Base-by-base conservation (phyloP, 768 basidiomycete species). In the Chlorophyllum brunneum region DNA sequence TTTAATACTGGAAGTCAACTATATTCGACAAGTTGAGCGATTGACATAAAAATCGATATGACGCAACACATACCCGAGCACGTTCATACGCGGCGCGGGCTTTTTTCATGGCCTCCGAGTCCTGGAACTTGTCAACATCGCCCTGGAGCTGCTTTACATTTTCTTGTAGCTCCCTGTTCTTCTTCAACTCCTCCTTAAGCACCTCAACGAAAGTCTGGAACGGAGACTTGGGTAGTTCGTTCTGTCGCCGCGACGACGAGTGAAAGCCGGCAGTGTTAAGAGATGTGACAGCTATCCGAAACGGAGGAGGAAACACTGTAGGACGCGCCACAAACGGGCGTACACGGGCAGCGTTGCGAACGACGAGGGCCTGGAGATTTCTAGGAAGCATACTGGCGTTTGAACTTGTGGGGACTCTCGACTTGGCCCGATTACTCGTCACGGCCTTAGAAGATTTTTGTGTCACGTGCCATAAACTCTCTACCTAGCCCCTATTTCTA, bases 81-180 rank as follows among this genome's bases (percentile, higher is more conserved):
- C 88, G 82, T 72, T 98, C 95, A 70, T 98, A 98, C 54, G 91
- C 84, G 45, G 90, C 93, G 65, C 80, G 81, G 1, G 94, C 94
- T 61, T 79, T 80, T 73, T 91, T 92, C 92, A 99, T 86, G 11
- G 94, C 88, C 65, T 95, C 93, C 48, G 92, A 93, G 67, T 98
- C 97, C 75, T 98, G 95, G 43, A 98, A 70, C 71, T 97, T 97
- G 72, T 92, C 91, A 31, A 97, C 95, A 67, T 98, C 94, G 56
- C 97, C 97, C 70, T 95, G 92, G 15, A 99, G 78, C 70, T 97
- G 92, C 73, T 94, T 95, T 42, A 98, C 88, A 69, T 95, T 95
- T 29, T 98, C 95, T 72, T 95, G 92, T 44, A 97, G 76, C 66
- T 95, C 95, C 57, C 93, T 74, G 65, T 92, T 95, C 77, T 98